These are phyloP conservation scores for Chiua virens DNA, from an alignment of 768 basidiomycete species.

Conservation along the genomic window DNA sequence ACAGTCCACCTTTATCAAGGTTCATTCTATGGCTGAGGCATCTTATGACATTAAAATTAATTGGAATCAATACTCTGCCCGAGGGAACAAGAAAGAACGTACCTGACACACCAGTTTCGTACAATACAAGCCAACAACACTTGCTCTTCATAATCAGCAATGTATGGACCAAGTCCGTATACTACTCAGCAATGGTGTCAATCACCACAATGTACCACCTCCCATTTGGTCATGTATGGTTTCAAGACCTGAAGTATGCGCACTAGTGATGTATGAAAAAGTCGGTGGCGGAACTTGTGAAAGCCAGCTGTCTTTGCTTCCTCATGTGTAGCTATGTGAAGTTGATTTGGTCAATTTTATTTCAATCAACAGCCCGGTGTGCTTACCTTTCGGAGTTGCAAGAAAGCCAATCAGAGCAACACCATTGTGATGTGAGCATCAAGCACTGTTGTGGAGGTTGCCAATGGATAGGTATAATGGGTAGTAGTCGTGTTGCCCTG, in stretches of 20 bases:
- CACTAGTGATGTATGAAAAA: conserved; percentile 27
- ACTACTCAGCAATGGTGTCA: conserved; percentile 19
- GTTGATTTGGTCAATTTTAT: background rate
- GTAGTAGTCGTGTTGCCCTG: no score
- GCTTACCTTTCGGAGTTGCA: conserved; percentile 6
- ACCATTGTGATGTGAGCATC: background rate
- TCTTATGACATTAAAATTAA: background rate
- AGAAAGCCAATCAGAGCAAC: background rate
- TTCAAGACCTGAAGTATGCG: conserved; percentile 25
- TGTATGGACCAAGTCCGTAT: background rate
- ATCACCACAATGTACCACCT: conserved; percentile 28
- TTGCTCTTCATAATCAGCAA: conserved; percentile 1
- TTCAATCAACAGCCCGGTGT: no score
- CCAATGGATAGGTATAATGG: no score
- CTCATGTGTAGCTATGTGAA: background rate
- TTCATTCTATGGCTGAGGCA: background rate
- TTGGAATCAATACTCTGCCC: background rate
- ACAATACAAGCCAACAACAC: background rate
- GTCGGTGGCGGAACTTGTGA: conserved; percentile 28
- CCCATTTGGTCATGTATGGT: conserved; percentile 26
- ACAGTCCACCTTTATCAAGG: background rate
- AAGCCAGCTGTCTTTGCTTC: conserved; percentile 9
- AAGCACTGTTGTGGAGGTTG: no score
- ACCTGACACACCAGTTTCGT: background rate
- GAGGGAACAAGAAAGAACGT: background rate